A percentile compares a stretch with the other conserved stretches of the same genome.
Conservation (phyloP, 2,329 filamentous ascomycete genomes). For the Didymella keratinophila region DNA sequence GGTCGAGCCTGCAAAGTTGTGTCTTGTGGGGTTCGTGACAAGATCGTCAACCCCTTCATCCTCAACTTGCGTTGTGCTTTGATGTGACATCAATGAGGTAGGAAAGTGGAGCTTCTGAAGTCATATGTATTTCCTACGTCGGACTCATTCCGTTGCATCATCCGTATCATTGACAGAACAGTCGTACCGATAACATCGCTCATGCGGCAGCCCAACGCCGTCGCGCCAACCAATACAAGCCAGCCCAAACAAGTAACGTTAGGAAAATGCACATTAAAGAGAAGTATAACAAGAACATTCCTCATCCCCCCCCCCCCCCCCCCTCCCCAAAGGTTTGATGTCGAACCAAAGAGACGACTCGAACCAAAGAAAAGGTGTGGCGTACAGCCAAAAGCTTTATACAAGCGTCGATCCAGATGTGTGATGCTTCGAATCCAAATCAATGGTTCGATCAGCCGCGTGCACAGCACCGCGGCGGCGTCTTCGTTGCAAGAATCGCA, state of each 20-base stretch:
- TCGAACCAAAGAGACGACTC: slow-evolving; percentile 10
- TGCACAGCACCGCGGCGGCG: slow-evolving; percentile 17
- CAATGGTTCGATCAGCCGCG: slow-evolving; percentile 6
- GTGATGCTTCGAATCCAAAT: slow-evolving; percentile 1
- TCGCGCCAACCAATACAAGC: slow-evolving; percentile 14
- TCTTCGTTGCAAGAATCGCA: slow-evolving; percentile 29
- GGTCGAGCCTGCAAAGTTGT: no score
- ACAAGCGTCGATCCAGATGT: slow-evolving; percentile 9
- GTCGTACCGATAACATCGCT: slow-evolving; percentile 7
- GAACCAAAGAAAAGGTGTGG: background rate
- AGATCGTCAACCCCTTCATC: no score
- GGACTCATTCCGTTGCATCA: slow-evolving; percentile 11
- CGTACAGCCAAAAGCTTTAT: slow-evolving; percentile 7
- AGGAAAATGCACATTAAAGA: slow-evolving; percentile 6
- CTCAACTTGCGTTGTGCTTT: no score
- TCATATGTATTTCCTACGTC: slow-evolving; percentile 7
- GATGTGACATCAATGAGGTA: no score
- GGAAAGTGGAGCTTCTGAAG: background rate
- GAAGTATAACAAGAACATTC: slow-evolving; percentile 4
- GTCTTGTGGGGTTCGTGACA: no score
- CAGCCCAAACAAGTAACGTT: slow-evolving; percentile 8
- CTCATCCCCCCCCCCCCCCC: background rate
- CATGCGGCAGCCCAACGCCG: slow-evolving; percentile 9
- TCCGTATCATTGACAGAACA: slow-evolving; percentile 14
- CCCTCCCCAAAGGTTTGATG: background rate